Evolutionary conservation across 345 rosid species (phyloP).

Genomic region (Pistacia vera): DNA sequence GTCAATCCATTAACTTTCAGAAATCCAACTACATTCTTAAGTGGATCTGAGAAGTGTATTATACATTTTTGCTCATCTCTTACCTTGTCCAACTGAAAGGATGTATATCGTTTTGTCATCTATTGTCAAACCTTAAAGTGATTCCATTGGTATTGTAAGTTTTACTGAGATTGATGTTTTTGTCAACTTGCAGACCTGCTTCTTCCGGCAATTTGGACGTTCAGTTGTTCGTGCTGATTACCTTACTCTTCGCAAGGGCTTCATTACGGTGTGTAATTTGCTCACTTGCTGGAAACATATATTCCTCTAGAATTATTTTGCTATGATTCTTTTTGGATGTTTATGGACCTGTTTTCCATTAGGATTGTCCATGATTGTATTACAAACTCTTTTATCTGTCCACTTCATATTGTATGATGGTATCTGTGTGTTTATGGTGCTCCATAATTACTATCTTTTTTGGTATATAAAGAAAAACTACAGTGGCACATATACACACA

Average conservation of each 20-base stretch:
- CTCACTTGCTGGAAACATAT: neutral
- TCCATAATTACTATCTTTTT: no score
- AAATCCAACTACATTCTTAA: neutral
- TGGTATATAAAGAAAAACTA: no score
- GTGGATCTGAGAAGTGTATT: neutral
- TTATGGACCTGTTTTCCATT: neutral
- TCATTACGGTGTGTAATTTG: slow-evolving; percentile 61
- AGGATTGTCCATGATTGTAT: neutral
- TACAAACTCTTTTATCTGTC: neutral
- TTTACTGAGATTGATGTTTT: slow-evolving; percentile 14
- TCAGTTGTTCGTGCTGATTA: slow-evolving; percentile 92
- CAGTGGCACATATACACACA: neutral
- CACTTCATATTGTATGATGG: neutral
- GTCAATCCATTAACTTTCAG: neutral
- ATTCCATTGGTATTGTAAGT: neutral
- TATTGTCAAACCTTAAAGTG: neutral
- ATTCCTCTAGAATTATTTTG: neutral
- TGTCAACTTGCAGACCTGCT: slow-evolving; percentile 69
- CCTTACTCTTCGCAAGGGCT: slow-evolving; percentile 85
- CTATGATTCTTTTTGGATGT: neutral
- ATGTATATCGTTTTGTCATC: neutral
- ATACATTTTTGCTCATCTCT: neutral
- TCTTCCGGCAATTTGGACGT: slow-evolving; percentile 82
- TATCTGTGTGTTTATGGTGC: neutral
- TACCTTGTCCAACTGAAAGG: neutral